Evolutionary conservation across 2,329 filamentous ascomycete genomes (phyloP), one percentile per base, ranked within the genome.

Genomic region (Aspergillus latus): DNA sequence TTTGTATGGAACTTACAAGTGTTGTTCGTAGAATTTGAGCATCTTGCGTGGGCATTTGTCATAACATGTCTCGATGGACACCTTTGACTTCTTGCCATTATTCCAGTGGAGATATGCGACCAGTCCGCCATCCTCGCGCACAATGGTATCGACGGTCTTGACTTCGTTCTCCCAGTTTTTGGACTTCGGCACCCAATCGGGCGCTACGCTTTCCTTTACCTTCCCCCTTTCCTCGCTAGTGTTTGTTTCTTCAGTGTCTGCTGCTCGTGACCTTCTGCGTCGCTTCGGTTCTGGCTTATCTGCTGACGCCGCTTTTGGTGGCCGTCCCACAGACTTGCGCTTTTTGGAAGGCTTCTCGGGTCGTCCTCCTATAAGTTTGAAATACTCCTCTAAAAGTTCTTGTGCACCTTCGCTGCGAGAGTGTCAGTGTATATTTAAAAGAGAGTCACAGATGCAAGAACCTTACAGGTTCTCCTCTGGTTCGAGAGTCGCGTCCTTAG

Each of bases 11-110:
- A 66, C 74, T 70, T 70, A 78, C 75, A 80, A 66, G 63, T 80
- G 77, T 39, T 68, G 64, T 64, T 80, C 78, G 57, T 80, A 80
- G 53, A 80, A 80, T 56, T 73, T 66, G 10, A 80, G 72, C 77
- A 80, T 79, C 72, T 78, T 52, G 8, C 65, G 62, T 0, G 78
- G 78, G 56, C 76, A 79, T 52, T 68, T 74, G 28, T 74, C 67
- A 54, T 78, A 78, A 59, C 74, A 74, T 28, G 65, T 68, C 21
- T 74, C 65, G 49, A 78, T 69, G 2, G 69, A 67, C 5, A 79
- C 72, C 49, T 73, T 76, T 2, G 75, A 70, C 49, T 73, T 77
- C 49, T 70, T 77, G 44, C 72, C 74, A 60, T 79, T 78, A 11
- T 71, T 77, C 72, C 75, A 80, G 5, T 70, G 62, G 2, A 80